A percentile compares a stretch with the other conserved stretches of the same genome.
phyloP scores from a whole-genome alignment of 345 rosid genomes.

The Salix exigua region DNA sequence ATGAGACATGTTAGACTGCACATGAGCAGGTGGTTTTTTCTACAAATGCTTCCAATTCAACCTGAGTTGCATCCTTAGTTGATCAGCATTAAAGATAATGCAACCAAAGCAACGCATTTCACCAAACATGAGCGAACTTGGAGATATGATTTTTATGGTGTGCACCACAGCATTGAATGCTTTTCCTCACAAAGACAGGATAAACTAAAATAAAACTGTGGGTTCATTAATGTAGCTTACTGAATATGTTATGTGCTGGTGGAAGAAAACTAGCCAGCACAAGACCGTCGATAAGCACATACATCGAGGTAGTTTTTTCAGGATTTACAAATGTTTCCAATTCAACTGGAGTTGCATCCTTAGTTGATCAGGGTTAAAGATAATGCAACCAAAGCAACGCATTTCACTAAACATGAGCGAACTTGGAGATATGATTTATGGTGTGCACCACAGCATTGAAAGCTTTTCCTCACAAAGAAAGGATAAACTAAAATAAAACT shows the following conservation, averaged over 20 bases:
- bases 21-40: background rate
- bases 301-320: background rate
- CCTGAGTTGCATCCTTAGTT: background rate
- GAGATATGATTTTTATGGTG: background rate
- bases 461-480: conserved; percentile 16
- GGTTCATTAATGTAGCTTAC: conserved; percentile 42
- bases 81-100: conserved; percentile 2
- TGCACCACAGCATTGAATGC: conserved; percentile 33
- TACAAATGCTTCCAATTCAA: background rate
- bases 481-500: conserved; percentile 26
- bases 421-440: too few species aligned
- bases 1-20: background rate
- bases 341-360: background rate
- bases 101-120: background rate
- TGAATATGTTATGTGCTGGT: conserved; percentile 48
- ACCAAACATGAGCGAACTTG: too few species aligned
- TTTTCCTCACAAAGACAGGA: conserved; percentile 15
- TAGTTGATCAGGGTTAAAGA: background rate
- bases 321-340: background rate
- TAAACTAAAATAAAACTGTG: conserved; percentile 24
- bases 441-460: conserved; percentile 29
- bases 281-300: conserved; percentile 43
- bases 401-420: too few species aligned
- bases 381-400: background rate
- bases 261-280: conserved; percentile 31